Conservation (phyloP, 495 filamentous ascomycete species). For the Talaromyces adpressus region DNA sequence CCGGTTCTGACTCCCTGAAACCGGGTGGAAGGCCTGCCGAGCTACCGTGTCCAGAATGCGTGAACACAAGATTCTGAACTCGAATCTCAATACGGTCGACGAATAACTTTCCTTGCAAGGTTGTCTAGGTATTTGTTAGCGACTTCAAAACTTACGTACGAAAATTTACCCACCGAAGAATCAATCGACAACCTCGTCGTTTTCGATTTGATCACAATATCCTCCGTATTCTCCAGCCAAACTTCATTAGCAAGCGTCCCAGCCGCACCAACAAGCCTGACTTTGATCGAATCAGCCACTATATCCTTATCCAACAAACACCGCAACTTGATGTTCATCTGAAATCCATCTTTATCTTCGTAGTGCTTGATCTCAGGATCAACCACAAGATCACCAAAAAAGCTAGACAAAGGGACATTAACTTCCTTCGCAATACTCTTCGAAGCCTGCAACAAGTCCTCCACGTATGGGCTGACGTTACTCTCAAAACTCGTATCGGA, state of each 20-base stretch:
- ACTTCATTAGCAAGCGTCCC: conserved; percentile 29
- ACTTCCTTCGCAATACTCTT: conserved; percentile 56
- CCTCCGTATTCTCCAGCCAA: conserved; percentile 32
- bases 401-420: conserved; percentile 58
- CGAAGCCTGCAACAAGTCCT: conserved; percentile 58
- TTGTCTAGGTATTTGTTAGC: conserved; percentile 34
- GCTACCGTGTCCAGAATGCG: conserved; percentile 24
- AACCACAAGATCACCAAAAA: conserved; percentile 64
- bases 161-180: conserved; percentile 25
- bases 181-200: conserved; percentile 31
- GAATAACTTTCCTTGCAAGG: conserved; percentile 68
- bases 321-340: conserved; percentile 58
- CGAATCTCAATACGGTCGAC: conserved; percentile 66
- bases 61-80: conserved; percentile 61
- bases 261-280: conserved; percentile 49
- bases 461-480: conserved; percentile 53
- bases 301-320: conserved; percentile 70
- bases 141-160: no score
- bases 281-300: conserved; percentile 54
- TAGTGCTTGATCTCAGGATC: conserved; percentile 64
- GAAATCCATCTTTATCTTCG: conserved; percentile 69
- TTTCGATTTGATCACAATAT: conserved; percentile 30
- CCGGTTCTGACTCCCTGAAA: conserved; percentile 33
- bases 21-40: conserved; percentile 28
- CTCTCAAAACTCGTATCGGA: conserved; percentile 43